phyloP scores from a whole-genome alignment of 2,329 filamentous ascomycete genomes.

The Fusarium pininemorale region DNA sequence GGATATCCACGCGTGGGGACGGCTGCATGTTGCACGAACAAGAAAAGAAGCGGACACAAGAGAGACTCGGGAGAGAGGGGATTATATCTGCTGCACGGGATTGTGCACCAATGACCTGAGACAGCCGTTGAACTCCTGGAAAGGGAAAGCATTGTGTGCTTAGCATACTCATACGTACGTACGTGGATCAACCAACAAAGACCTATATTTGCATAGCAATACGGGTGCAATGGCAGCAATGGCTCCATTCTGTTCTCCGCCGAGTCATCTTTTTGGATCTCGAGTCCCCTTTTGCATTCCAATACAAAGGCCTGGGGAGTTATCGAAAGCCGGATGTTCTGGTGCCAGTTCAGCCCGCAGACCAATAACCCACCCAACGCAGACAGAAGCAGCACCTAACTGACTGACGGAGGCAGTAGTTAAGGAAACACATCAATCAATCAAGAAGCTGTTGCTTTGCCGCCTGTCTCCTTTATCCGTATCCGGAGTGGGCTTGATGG shows the following conservation, averaged over 20 bases:
- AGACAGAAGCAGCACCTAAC: constrained; percentile 22
- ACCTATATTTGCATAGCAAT: constrained; percentile 21
- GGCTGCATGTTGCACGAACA: constrained; percentile 37
- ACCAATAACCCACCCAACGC: background rate
- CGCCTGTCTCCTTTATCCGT: constrained; percentile 1
- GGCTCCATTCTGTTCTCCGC: constrained; percentile 1
- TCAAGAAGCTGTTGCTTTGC: constrained; percentile 7
- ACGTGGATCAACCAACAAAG: constrained; percentile 32
- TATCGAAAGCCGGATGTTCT: constrained; percentile 1
- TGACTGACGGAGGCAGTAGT: constrained; percentile 35
- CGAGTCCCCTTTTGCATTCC: background rate
- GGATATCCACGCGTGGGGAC: constrained; percentile 33
- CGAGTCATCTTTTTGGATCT: constrained; percentile 5
- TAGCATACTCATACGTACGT: constrained; percentile 38
- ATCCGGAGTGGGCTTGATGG: constrained; percentile 10
- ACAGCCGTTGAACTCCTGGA: constrained; percentile 27
- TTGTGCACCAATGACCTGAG: constrained; percentile 40
- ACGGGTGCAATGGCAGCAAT: constrained; percentile 29
- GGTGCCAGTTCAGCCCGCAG: constrained; percentile 7
- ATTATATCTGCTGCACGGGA: constrained; percentile 30
- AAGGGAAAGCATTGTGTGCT: constrained; percentile 38
- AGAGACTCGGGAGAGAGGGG: constrained; percentile 19
- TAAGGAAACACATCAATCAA: constrained; percentile 26
- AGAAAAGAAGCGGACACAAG: constrained; percentile 20
- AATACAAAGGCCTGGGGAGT: background rate